Evolutionary conservation across 192 early-diverging fungal genomes (phyloP), one percentile per base, ranked within the genome.

Genomic region (Coemansia sp.): DNA sequence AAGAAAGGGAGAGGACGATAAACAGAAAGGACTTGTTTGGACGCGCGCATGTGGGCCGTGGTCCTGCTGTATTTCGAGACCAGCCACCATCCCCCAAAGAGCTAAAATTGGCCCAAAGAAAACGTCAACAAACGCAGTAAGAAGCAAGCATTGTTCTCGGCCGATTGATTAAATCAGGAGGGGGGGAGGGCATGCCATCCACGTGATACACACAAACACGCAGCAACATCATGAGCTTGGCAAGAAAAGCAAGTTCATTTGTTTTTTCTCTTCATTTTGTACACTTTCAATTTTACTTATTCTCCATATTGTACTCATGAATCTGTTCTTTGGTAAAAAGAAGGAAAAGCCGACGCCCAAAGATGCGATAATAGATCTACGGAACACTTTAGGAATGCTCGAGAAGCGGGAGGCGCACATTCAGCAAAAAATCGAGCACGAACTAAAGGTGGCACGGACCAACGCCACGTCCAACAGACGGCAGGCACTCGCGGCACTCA

Each of bases 381-480:
- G 93, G 60, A 96, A 98, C 63, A 93, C 89, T 31, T 78, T 95
- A 43, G 84, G 92, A 59, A 97, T 96, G 94, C 88, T 99, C 32
- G 97, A 97, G 71, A 99, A 99, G 86, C 82, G 95, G 60, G 92
- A 97, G 63, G 87, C 86, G 53, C 92, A 94, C 73, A 75, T 99
- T 53, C 87, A 95, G 65, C 85, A 85, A 39, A 94, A 95, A 72
- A 91, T 94, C 35, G 94, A 98, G 65, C 86, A 83, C 46, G 93
- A 98, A 78, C 82, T 93, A 45, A 91, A 90, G 74, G 86, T 86
- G 25, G 97, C 97, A 1, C 94, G 92, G 62, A 74, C 84, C 14
- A 97, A 97, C 74, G 96, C 92, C 1, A 89, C 93, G n/a, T 92
- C 90, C 74, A 99, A 99, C 85, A 94, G 91, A 73, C 82, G 90